phyloP scores from a whole-genome alignment of 2,329 filamentous ascomycete species.

The Xylaria digitata region DNA sequence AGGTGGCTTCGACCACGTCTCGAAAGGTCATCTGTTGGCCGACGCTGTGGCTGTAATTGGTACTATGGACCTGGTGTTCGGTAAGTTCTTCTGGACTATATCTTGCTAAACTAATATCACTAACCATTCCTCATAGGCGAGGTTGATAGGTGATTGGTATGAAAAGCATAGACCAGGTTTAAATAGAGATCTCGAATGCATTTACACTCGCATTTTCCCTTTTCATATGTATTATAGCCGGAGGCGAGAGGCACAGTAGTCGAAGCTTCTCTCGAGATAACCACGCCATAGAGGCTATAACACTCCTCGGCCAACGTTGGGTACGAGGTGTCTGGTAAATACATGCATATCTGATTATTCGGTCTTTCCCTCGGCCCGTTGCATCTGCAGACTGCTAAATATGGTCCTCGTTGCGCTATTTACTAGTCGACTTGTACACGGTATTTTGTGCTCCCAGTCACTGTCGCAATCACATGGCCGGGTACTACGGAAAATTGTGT shows the following conservation, averaged over 20 bases:
- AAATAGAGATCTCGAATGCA: conserved; percentile 35
- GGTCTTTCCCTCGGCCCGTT: neutral
- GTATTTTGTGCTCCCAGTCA: neutral
- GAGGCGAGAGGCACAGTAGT: conserved; percentile 33
- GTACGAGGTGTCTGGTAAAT: conserved; percentile 35
- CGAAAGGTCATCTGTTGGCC: conserved; percentile 90
- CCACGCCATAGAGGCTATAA: conserved; percentile 29
- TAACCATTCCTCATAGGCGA: conserved; percentile 62
- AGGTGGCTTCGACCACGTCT: conserved; percentile 92
- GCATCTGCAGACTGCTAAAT: neutral
- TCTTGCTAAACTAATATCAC: conserved; percentile 31
- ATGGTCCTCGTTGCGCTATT: neutral
- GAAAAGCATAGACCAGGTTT: conserved; percentile 34
- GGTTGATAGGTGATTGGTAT: conserved; percentile 65
- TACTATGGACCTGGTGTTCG: conserved; percentile 90
- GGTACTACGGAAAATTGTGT: neutral
- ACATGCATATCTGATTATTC: conserved; percentile 33
- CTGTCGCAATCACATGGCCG: neutral
- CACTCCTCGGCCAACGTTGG: conserved; percentile 9
- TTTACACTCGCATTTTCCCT: conserved; percentile 39
- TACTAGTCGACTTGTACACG: neutral
- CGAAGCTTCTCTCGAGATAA: conserved; percentile 29
- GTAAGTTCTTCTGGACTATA: conserved; percentile 60
- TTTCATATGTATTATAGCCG: conserved; percentile 49
- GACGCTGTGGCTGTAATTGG: conserved; percentile 97